These are phyloP conservation scores for Cavenderia fasciculata DNA, from an alignment of 78 protist species.

Conservation along the genomic window DNA sequence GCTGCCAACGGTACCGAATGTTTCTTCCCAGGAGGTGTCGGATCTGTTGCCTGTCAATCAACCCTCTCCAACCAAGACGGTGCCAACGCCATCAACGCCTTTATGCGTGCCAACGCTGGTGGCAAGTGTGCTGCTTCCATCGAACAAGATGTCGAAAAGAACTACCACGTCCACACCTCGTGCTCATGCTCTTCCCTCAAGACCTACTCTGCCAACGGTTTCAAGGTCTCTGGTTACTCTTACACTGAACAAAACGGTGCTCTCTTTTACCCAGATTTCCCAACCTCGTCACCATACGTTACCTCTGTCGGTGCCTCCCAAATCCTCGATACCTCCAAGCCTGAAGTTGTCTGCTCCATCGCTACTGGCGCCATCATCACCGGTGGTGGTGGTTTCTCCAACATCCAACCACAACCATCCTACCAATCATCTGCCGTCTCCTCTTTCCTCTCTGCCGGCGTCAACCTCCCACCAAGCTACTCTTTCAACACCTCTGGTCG, in stretches of 20 bases:
- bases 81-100: slow-evolving; percentile 7
- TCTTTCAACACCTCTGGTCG: slow-evolving; percentile 50
- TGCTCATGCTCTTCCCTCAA: slow-evolving; percentile 32
- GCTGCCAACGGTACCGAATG: slow-evolving; percentile 38
- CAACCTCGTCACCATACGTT: slow-evolving; percentile 79
- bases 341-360: slow-evolving; percentile 58
- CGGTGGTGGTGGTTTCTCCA: slow-evolving; percentile 80
- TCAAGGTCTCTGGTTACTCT: slow-evolving; percentile 8
- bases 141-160: slow-evolving; percentile 25
- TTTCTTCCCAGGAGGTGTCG: slow-evolving; percentile 77
- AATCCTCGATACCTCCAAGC: background rate
- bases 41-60: background rate
- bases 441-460: background rate
- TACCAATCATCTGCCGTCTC: slow-evolving; percentile 60
- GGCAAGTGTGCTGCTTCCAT: background rate
- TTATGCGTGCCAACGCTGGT: background rate
- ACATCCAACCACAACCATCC: slow-evolving; percentile 61
- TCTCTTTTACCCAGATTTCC: slow-evolving; percentile 67
- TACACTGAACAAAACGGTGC: slow-evolving; percentile 34
- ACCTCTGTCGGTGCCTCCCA: slow-evolving; percentile 73
- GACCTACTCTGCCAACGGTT: background rate
- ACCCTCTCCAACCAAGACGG: background rate
- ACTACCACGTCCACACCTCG: slow-evolving; percentile 39
- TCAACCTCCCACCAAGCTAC: slow-evolving; percentile 47
- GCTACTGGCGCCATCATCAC: slow-evolving; percentile 50